Evolutionary conservation across 1,284 basidiomycete species (phyloP), one percentile per base, ranked within the genome.

Genomic region (Bondarzewia mesenterica): DNA sequence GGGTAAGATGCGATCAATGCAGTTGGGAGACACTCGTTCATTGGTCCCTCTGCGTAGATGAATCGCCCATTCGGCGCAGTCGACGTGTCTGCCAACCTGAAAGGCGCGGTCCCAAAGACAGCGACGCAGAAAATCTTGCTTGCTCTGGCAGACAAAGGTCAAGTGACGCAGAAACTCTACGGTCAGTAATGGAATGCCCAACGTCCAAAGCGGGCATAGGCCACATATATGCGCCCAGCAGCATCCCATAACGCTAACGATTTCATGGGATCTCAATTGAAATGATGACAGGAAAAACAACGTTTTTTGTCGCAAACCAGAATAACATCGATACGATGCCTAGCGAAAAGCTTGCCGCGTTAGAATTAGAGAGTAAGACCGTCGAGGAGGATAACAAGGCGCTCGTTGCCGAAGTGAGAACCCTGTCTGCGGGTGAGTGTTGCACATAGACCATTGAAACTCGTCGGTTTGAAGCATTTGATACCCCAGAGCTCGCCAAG

Each of bases 61-160:
- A 89, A 85, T 60, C 72, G 81, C 32, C 85, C 77, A 2, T 86
- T 78, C 56, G 83, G 83, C n/a, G 82, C 80, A 55, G 91, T 90
- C 32, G 90, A 93, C 61, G 83, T 94, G 2, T 75, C 87, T 14
- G 86, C 89, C 15, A 94, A 95, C 63, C 70, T 94, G 37, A 93
- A 92, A 63, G 86, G 87, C 47, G 80, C 82, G 8, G 82, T 94
- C 1, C 80, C 88, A 7, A 93, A 93, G 63, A 67, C 88, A 0
- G 74, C 82, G 7, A 82, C 83, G 0, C 89, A 91, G 62, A 93
- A 93, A 68, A 85, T 93, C 42, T 73, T 93, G 12, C 69, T 78
- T 1, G 66, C 78, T 0, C 75, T 93, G 12, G 83, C 91, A 0
- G 89, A 90, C 54, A 88, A 80, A 59, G 84, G 85, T 10, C 74